A percentile compares a stretch with the other conserved stretches of the same genome.
phyloP scores from a whole-genome alignment of 2,329 filamentous ascomycete genomes.

The Aphanocladium album region DNA sequence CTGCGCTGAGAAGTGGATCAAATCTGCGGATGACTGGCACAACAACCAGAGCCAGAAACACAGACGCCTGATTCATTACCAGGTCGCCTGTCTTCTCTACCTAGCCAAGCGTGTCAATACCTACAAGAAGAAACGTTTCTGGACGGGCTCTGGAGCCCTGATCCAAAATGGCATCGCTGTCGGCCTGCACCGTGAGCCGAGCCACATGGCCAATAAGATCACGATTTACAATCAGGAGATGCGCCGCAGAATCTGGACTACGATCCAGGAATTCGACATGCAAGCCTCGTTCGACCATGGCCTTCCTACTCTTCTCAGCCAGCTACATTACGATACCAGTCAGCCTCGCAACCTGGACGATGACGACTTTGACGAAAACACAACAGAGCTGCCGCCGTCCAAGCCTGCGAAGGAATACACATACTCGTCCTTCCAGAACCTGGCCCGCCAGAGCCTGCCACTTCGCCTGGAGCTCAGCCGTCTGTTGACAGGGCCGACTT shows the following conservation, averaged over 20 bases:
- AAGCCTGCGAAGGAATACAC: constrained; percentile 51
- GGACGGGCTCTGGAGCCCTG: constrained; percentile 51
- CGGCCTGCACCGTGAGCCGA: constrained; percentile 55
- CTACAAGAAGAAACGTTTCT: constrained; percentile 61
- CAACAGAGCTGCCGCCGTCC: constrained; percentile 45
- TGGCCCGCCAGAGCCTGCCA: constrained; percentile 51
- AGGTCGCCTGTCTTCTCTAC: constrained; percentile 55
- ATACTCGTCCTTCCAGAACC: constrained; percentile 53
- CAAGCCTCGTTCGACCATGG: constrained; percentile 58
- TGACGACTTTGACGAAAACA: constrained; percentile 51
- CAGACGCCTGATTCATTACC: constrained; percentile 55
- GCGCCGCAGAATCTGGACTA: constrained; percentile 56
- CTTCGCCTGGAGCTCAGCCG: constrained; percentile 54
- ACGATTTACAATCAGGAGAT: constrained; percentile 58
- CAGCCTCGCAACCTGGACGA: constrained; percentile 55
- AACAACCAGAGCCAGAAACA: constrained; percentile 56
- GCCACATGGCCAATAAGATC: constrained; percentile 49
- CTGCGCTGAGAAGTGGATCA: constrained; percentile 52
- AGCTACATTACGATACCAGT: constrained; percentile 51
- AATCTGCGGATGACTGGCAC: constrained; percentile 50
- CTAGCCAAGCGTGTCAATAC: constrained; percentile 58
- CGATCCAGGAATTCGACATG: constrained; percentile 57
- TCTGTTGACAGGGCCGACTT: constrained; percentile 48
- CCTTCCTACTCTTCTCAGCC: constrained; percentile 52
- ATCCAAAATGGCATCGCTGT: constrained; percentile 55